Percentiles rank a stretch among this genome's conserved stretches.
These are phyloP conservation scores for Clarireedia homoeocarpa DNA, from an alignment of 2,329 filamentous ascomycete genomes.

Conservation along the genomic window DNA sequence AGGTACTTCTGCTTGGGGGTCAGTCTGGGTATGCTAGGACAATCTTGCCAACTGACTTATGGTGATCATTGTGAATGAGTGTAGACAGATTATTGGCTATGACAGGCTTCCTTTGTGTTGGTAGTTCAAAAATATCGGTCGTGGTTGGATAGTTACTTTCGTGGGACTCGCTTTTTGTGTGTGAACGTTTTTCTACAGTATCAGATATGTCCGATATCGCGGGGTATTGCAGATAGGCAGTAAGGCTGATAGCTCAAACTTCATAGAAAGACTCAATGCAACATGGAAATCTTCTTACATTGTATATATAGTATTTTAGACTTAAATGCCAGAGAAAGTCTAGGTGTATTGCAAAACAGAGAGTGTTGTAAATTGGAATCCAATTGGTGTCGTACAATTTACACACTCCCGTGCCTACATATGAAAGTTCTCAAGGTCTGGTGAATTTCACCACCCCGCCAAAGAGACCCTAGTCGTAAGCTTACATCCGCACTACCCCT, in stretches of 20 bases:
- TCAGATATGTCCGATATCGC: slow-evolving; percentile 10
- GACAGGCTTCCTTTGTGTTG: too few species aligned
- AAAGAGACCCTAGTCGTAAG: neutral
- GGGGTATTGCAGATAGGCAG: neutral
- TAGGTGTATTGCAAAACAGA: too few species aligned
- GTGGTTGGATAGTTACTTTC: neutral
- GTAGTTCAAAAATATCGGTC: neutral
- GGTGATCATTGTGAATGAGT: slow-evolving; percentile 16
- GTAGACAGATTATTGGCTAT: too few species aligned
- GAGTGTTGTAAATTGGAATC: too few species aligned
- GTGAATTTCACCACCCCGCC: neutral
- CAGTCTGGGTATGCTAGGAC: neutral
- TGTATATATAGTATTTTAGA: too few species aligned
- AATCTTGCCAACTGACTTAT: slow-evolving; percentile 17
- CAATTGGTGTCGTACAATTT: too few species aligned
- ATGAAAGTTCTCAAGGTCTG: neutral
- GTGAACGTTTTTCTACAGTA: neutral
- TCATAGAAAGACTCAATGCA: neutral
- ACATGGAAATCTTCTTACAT: too few species aligned
- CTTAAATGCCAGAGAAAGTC: too few species aligned
- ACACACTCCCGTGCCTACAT: too few species aligned
- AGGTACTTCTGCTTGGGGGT: slow-evolving; percentile 48
- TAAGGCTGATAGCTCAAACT: neutral
- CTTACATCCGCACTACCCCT: neutral
- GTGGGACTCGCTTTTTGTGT: neutral